These are phyloP conservation scores for Sarcomyxa edulis DNA, from an alignment of 768 basidiomycete species.

Conservation along the genomic window DNA sequence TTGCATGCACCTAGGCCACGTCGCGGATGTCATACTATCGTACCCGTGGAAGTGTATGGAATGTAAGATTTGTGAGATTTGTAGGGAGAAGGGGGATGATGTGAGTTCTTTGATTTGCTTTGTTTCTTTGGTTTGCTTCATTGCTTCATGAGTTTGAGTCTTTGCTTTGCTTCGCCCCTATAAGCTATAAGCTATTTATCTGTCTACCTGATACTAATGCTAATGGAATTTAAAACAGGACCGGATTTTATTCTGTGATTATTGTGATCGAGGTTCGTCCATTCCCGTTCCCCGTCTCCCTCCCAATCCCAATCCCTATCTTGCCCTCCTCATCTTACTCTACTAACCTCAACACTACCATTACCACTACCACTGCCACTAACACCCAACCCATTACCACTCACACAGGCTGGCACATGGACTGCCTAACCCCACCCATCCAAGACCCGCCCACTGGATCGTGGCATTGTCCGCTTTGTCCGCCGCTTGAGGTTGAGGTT, in stretches of 20 bases:
- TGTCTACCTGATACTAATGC: too few relatives aligned
- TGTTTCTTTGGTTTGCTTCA: too few relatives aligned
- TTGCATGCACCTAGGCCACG: conserved; percentile 63
- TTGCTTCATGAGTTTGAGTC: too few relatives aligned
- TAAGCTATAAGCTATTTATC: too few relatives aligned
- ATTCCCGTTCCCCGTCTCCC: too few relatives aligned
- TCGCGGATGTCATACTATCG: conserved; percentile 55
- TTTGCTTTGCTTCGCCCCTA: too few relatives aligned
- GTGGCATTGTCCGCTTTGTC: conserved; percentile 74
- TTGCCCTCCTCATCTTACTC: conserved; percentile 5
- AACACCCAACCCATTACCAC: conserved; percentile 3
- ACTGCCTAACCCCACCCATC: conserved; percentile 72
- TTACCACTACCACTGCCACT: too few relatives aligned
- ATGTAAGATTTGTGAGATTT: conserved; percentile 91
- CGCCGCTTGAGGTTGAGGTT: conserved; percentile 26
- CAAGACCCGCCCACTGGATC: conserved; percentile 65
- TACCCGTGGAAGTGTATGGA: conserved; percentile 89
- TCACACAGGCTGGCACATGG: conserved; percentile 73
- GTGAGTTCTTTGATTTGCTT: conserved; percentile 50
- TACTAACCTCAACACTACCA: too few relatives aligned
- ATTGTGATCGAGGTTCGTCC: conserved; percentile 78
- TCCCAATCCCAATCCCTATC: conserved; percentile 5
- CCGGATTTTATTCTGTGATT: conserved; percentile 86
- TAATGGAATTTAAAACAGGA: conserved; percentile 39
- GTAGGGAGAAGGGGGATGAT: conserved; percentile 80